These are phyloP conservation scores for Hymenoscyphus fructigenus DNA, from an alignment of 2,329 filamentous ascomycete species.

Conservation along the genomic window DNA sequence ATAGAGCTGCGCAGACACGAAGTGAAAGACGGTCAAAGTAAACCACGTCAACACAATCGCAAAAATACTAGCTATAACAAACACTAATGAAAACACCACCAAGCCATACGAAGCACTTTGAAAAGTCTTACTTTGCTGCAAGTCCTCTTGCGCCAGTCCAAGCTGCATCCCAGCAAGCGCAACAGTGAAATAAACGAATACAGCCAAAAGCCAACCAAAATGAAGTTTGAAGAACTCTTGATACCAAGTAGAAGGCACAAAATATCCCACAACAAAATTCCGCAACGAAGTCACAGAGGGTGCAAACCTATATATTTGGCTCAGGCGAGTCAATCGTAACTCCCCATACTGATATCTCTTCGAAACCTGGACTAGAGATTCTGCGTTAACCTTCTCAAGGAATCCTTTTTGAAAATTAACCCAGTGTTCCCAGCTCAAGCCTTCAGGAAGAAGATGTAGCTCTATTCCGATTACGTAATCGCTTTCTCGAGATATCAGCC, in stretches of 20 bases:
- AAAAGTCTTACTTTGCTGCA: background rate
- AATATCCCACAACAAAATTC: no score
- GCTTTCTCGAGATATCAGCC: conserved; percentile 37
- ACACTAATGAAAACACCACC: background rate
- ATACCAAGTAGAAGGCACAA: background rate
- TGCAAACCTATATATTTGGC: background rate
- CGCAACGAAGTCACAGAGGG: no score
- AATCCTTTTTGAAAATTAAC: no score
- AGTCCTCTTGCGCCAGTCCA: background rate
- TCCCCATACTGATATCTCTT: background rate
- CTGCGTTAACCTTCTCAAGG: no score
- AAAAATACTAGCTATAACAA: background rate
- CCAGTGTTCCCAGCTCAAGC: conserved; percentile 30
- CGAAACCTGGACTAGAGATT: no score
- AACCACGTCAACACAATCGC: background rate
- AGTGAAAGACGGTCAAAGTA: background rate
- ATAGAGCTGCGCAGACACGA: background rate
- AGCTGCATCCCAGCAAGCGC: background rate
- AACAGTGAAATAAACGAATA: background rate
- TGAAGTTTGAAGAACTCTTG: background rate
- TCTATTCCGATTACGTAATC: conserved; percentile 40
- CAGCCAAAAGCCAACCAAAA: background rate
- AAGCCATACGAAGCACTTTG: background rate
- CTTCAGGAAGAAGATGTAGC: conserved; percentile 30
- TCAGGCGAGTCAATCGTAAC: background rate